A percentile compares a stretch with the other conserved stretches of the same genome.
phyloP scores from a whole-genome alignment of 768 basidiomycete genomes.

The Boletus vinaceobasis region DNA sequence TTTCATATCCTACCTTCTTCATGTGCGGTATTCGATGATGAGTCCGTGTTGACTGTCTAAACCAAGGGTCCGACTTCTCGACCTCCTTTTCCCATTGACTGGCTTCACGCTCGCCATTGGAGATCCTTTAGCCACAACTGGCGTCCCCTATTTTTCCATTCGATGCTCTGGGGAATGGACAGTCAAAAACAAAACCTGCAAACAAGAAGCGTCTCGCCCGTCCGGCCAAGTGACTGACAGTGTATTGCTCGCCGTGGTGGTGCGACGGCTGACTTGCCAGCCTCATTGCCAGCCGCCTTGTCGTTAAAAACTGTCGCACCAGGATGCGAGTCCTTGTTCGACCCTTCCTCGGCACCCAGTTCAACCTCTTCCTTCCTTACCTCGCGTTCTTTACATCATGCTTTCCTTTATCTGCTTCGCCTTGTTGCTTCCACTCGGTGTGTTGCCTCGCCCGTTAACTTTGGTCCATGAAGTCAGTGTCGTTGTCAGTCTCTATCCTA shows the following conservation, averaged over 20 bases:
- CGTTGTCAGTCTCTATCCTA: neutral
- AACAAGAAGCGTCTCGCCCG: neutral
- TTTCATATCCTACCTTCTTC: neutral
- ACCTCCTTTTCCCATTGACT: too few species aligned
- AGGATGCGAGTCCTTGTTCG: neutral
- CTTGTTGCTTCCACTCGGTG: constrained; percentile 19
- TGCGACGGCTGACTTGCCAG: constrained; percentile 4
- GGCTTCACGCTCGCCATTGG: too few species aligned
- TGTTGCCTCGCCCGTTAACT: constrained; percentile 19
- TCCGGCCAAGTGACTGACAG: neutral
- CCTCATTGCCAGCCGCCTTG: constrained; percentile 11
- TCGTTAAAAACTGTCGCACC: neutral
- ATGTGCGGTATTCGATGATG: neutral
- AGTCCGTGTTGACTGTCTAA: too few species aligned
- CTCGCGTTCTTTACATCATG: constrained; percentile 19
- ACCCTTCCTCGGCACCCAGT: neutral
- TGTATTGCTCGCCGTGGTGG: neutral
- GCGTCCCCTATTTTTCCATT: neutral
- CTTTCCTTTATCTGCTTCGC: constrained; percentile 17
- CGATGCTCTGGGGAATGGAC: neutral
- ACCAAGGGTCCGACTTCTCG: too few species aligned
- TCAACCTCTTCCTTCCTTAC: neutral
- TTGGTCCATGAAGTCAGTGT: constrained; percentile 7
- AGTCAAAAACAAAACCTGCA: neutral
- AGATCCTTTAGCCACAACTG: too few species aligned